Conservation (phyloP, 2,329 filamentous ascomycete genomes). For the Alternaria sp. region DNA sequence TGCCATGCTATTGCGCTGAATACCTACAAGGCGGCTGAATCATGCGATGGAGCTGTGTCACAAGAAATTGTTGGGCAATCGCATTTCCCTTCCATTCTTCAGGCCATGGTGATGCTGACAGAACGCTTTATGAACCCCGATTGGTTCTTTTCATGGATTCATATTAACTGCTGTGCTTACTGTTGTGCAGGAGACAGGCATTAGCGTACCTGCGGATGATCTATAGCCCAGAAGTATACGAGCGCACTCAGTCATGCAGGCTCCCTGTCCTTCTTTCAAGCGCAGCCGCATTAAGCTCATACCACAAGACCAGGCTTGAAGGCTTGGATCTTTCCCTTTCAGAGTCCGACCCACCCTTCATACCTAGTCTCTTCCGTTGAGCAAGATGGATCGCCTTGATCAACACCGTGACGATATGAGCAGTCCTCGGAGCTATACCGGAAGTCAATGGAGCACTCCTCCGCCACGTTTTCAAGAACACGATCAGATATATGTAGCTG, state of each 20-base stretch:
- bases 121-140: constrained; percentile 12
- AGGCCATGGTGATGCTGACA: constrained; percentile 20
- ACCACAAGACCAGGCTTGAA: constrained; percentile 12
- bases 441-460: constrained; percentile 34
- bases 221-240: constrained; percentile 18
- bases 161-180: constrained; percentile 27
- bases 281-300: constrained; percentile 26
- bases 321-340: constrained; percentile 2
- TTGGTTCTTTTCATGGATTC: constrained; percentile 22
- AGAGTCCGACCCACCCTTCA: constrained; percentile 18
- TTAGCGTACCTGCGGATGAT: constrained; percentile 13
- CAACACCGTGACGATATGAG: constrained; percentile 25
- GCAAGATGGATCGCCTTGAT: constrained; percentile 29
- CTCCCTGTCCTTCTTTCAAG: constrained; percentile 23
- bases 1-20: neutral
- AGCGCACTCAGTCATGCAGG: constrained; percentile 18
- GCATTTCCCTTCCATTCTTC: neutral
- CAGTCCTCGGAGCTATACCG: constrained; percentile 22
- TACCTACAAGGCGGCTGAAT: neutral
- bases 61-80: neutral
- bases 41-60: neutral
- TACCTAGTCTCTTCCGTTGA: constrained; percentile 10
- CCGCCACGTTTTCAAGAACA: constrained; percentile 35
- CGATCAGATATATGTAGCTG: constrained; percentile 27
- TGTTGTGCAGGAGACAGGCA: constrained; percentile 22